Evolutionary conservation across 331 rosid species (phyloP).

Genomic region (Dryas integrifolia): DNA sequence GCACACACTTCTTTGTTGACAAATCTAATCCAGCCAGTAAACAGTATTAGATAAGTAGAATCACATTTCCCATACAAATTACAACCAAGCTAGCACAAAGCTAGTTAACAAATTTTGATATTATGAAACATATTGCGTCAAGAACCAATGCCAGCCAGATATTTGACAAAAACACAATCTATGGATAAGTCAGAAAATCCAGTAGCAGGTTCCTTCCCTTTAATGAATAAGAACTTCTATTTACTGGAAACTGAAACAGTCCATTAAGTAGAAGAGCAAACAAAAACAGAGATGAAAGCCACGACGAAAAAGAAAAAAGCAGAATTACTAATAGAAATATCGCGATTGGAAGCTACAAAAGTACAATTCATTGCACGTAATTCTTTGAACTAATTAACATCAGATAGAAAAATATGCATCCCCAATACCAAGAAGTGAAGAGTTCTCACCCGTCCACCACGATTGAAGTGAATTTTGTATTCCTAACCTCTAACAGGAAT

Average conservation of each 20-base stretch:
- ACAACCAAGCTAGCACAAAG: slow-evolving; percentile 1
- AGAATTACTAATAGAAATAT: neutral
- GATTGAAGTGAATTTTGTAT: neutral
- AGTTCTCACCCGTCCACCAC: neutral
- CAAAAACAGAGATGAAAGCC: neutral
- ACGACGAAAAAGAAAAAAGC: neutral
- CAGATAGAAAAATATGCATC: neutral
- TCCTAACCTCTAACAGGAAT: neutral
- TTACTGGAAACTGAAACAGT: neutral
- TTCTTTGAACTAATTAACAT: neutral
- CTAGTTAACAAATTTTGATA: neutral
- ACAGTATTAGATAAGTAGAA: neutral
- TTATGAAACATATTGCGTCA: neutral
- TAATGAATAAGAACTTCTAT: slow-evolving; percentile 2
- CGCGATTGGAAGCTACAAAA: neutral
- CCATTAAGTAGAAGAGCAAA: neutral
- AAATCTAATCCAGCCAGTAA: slow-evolving; percentile 45
- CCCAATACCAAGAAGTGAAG: neutral
- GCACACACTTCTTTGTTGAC: slow-evolving; percentile 61
- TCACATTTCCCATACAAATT: neutral
- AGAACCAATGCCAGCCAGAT: slow-evolving; percentile 6
- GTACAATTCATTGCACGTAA: neutral
- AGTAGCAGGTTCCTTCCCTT: slow-evolving; percentile 5
- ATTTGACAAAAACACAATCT: neutral
- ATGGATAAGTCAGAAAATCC: neutral